Conservation (phyloP, 1,284 basidiomycete genomes). For the Ustilago lituana region DNA sequence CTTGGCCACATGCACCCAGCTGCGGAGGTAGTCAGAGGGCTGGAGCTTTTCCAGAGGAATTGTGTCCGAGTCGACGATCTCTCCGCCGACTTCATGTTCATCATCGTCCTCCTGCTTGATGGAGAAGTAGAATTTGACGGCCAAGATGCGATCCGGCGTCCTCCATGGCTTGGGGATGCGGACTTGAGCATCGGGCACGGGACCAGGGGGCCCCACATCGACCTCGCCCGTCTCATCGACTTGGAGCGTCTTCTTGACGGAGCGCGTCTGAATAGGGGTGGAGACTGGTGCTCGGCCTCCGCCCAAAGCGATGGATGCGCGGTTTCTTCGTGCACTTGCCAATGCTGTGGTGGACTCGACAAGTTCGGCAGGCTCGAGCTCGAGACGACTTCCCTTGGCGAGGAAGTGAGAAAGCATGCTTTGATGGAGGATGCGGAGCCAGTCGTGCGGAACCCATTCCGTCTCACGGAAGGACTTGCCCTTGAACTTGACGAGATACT, state of each 20-base stretch:
- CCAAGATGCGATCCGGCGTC: slow-evolving; percentile 55
- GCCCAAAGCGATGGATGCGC: slow-evolving; percentile 28
- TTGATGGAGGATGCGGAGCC: slow-evolving; percentile 41
- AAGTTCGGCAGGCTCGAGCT: slow-evolving; percentile 48
- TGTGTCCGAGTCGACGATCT: slow-evolving; percentile 29
- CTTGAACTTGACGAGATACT: slow-evolving; percentile 59
- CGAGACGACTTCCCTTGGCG: slow-evolving; percentile 41
- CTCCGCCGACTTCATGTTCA: slow-evolving; percentile 29
- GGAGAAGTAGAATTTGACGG: slow-evolving; percentile 38
- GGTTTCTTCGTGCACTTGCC: slow-evolving; percentile 16
- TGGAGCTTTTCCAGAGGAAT: slow-evolving; percentile 24
- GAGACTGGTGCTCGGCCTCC: slow-evolving; percentile 16
- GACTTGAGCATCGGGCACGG: slow-evolving; percentile 47
- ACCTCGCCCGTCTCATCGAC: slow-evolving; percentile 46
- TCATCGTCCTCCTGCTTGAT: slow-evolving; percentile 27
- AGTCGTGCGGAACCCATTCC: slow-evolving; percentile 54
- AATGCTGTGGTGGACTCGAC: slow-evolving; percentile 25
- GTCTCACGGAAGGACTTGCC: slow-evolving; percentile 46
- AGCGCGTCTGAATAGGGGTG: slow-evolving; percentile 10
- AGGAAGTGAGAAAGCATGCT: slow-evolving; percentile 26
- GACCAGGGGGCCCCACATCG: slow-evolving; percentile 43
- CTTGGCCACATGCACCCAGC: slow-evolving; percentile 36
- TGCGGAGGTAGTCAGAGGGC: slow-evolving; percentile 29
- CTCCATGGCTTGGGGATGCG: slow-evolving; percentile 49
- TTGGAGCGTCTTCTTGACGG: slow-evolving; percentile 36